phyloP scores from a whole-genome alignment of 2,329 filamentous ascomycete species.

The Venturia pyrina region DNA sequence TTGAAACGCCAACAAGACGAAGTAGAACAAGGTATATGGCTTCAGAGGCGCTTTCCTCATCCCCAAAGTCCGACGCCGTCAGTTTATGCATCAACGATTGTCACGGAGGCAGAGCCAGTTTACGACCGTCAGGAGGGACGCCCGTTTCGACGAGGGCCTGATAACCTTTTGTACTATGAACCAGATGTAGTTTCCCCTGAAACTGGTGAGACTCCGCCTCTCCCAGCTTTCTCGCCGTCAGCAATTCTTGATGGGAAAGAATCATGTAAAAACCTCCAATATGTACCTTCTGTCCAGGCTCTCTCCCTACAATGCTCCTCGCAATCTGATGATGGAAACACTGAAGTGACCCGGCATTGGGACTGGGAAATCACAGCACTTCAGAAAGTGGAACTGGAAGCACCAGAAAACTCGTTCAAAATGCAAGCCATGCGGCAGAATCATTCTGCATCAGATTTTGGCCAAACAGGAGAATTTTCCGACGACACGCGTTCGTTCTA shows the following conservation, averaged over 20 bases:
- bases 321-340: not conserved
- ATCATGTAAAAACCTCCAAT: not conserved
- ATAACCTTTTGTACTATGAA: not conserved
- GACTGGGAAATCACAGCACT: not conserved
- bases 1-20: not conserved
- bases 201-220: not conserved
- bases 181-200: not conserved
- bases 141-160: not conserved
- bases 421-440: not conserved
- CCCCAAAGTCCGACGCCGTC: not conserved
- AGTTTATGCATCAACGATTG: not conserved
- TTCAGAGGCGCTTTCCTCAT: not conserved
- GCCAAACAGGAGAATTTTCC: not conserved
- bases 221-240: not conserved
- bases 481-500: not conserved
- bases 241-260: not conserved
- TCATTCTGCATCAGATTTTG: not conserved
- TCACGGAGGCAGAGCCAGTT: not conserved
- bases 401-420: not conserved
- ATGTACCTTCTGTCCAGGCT: too few relatives aligned
- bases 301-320: not conserved
- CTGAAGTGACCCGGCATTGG: not conserved
- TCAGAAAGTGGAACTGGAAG: not conserved
- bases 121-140: not conserved
- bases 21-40: not conserved